Percentiles rank a stretch among this genome's conserved stretches.
Evolutionary conservation across 805 yeast species (phyloP).

Genomic region (Saturnispora quitensis): DNA sequence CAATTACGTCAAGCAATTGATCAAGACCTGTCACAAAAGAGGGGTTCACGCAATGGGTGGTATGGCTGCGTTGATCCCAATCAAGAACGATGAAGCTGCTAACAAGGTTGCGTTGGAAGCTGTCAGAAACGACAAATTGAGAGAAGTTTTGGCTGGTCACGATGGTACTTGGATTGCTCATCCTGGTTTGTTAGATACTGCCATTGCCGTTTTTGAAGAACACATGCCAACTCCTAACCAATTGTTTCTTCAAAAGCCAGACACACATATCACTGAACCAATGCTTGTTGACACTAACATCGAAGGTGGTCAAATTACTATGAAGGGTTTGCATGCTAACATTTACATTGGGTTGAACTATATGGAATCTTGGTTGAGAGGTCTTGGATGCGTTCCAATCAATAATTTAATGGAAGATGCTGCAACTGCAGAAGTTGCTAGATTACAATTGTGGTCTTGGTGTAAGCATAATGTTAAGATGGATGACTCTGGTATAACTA

Average conservation of each 20-base stretch:
- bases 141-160: slow-evolving; percentile 73
- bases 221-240: slow-evolving; percentile 81
- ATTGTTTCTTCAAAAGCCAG: slow-evolving; percentile 40
- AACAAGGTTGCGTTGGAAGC: slow-evolving; percentile 62
- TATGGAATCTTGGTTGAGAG: slow-evolving; percentile 82
- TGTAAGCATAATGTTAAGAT: slow-evolving; percentile 56
- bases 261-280: slow-evolving; percentile 35
- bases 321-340: slow-evolving; percentile 61
- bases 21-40: slow-evolving; percentile 65
- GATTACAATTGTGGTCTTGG: slow-evolving; percentile 81
- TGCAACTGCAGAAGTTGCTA: slow-evolving; percentile 80
- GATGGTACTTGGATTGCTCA: slow-evolving; percentile 90
- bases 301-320: slow-evolving; percentile 54
- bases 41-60: slow-evolving; percentile 87
- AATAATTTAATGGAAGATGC: slow-evolving; percentile 85
- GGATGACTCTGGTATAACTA: slow-evolving; percentile 46
- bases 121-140: slow-evolving; percentile 63
- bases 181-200: slow-evolving; percentile 71
- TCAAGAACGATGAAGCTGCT: slow-evolving; percentile 56
- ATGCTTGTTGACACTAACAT: slow-evolving; percentile 59
- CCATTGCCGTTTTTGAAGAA: slow-evolving; percentile 61
- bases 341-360: slow-evolving; percentile 69
- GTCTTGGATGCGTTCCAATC: slow-evolving; percentile 79
- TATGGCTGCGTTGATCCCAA: slow-evolving; percentile 84
- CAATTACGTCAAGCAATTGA: slow-evolving; percentile 63